Evolutionary conservation across 106 monocot species (phyloP), one percentile per base, ranked within the genome.

Genomic region (Dendrobium catenatum): DNA sequence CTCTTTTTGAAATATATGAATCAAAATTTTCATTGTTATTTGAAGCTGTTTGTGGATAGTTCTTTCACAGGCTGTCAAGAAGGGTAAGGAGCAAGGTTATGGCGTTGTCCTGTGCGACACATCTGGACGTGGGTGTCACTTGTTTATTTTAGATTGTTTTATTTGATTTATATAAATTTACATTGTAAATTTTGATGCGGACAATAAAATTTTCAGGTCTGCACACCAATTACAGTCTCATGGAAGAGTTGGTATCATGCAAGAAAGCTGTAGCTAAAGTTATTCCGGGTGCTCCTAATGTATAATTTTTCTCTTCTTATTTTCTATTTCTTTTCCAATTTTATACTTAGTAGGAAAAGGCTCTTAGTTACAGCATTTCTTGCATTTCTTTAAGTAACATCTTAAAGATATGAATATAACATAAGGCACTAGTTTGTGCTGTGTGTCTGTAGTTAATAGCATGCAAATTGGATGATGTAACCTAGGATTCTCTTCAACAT

Each of bases 51-150:
- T 79, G 29, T 83, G 59, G 54, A 51, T 85, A 90, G 97, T 98
- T 90, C 94, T 98, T 80, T 90, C 94, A 79, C 92, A 91, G 92
- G 97, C 97, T 81, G 94, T 93, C 42, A 98, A 92, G 82, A 92
- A 77, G 78, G 97, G 92, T 42, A 98, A 94, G 78, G 88, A 87
- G 77, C 83, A 88, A 83, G 89, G 89, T 68, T 98, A 88, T 89
- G 97, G 94, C 82, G 88, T 93, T 15, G 89, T 98, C 70, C 81
- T 98, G 24, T 98, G 97, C 47, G 97, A 98, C 80, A 98, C 97
- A 81, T 98, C 97, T 87, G 97, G 97, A 83, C 92, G 97, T 98
- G 86, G 16, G 97, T 82, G 80, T 68, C 74, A 64, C 85, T 11
- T 72, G 75, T 37, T 51, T 73, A 11, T 20, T 59, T 79, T 78